Percentiles rank a stretch among this genome's conserved stretches.
These are phyloP conservation scores for Royoungia palumana DNA, from an alignment of 768 basidiomycete species.

Conservation along the genomic window DNA sequence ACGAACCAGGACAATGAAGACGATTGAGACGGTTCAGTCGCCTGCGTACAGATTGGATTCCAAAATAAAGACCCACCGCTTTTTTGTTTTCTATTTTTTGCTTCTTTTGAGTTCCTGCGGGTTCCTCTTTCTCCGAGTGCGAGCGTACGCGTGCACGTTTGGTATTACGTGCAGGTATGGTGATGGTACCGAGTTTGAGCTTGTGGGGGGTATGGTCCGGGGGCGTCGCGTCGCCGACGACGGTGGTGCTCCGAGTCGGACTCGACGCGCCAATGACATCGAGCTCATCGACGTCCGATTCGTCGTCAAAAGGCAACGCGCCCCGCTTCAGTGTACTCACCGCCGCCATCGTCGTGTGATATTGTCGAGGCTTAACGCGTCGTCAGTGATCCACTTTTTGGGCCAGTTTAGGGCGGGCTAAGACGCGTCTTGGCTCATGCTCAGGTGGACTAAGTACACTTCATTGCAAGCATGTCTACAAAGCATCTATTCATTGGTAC, in stretches of 20 bases:
- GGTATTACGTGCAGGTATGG: constrained; percentile 9
- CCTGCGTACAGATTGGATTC: neutral
- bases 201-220: constrained; percentile 1
- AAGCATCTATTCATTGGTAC: constrained; percentile 41
- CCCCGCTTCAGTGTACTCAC: constrained; percentile 1
- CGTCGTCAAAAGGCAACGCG: constrained; percentile 9
- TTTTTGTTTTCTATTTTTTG: constrained; percentile 38
- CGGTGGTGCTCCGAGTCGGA: constrained; percentile 27
- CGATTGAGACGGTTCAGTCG: neutral
- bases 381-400: neutral
- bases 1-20: neutral
- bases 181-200: constrained; percentile 1
- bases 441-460: too few species aligned
- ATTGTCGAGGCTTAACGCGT: neutral
- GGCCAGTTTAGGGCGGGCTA: constrained; percentile 23
- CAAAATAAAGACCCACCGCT: constrained; percentile 29
- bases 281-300: constrained; percentile 26
- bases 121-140: neutral
- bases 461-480: too few species aligned
- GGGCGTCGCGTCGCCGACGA: constrained; percentile 29
- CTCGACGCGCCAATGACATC: constrained; percentile 26
- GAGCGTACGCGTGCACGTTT: constrained; percentile 21
- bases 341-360: constrained; percentile 1
- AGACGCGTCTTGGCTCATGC: too few species aligned
- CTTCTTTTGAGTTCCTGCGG: constrained; percentile 21